Evolutionary conservation across 306 rosid species (phyloP), one percentile per base, ranked within the genome.

Genomic region (Castanea sativa): DNA sequence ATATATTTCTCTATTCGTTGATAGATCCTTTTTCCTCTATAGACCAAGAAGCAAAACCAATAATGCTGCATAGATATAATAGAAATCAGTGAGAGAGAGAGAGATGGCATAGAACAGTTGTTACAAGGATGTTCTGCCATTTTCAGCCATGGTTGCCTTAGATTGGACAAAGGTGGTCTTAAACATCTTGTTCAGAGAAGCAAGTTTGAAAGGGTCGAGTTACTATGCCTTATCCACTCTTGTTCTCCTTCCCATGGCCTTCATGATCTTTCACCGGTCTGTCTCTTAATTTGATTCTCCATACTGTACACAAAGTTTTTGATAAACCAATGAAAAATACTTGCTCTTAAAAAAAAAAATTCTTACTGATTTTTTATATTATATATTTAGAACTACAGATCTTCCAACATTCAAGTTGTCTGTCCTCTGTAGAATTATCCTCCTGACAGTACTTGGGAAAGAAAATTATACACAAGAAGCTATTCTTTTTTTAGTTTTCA

Each of bases 141-240:
- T 92, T 52, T 55, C 71, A 0, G 91, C 87, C 33, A 78, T 94
- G 90, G 69, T 88, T 1, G 73, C 83, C 4, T 55, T 78, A 1
- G 93, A 91, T 77, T 85, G 86, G 74, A 73, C 82, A 6, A 80
- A 73, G 53, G 91, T 93, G 35, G 93, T 89, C 58, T 78, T 82
- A 0, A 80, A 58, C 45, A 63, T 79, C 38, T 35, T 89, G 14
- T 89, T 83, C 84, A 94, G 90, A 83, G 86, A 83, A 80, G 97
- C 93, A 18, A 52, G 76, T 21, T 55, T 71, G 25, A 80, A 76
- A 70, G 90, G 94, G 0, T 69, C 86, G 58, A 86, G 87, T 83
- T 86, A 76, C 87, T 84, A 75, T 32, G 81, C 76, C 4, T 15
- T 86, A 5, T 81, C 91, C 74, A 72, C 83, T 57, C 70, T 90